Evolutionary conservation across 2,329 filamentous ascomycete genomes (phyloP).

Genomic region (Colletotrichum navitas): DNA sequence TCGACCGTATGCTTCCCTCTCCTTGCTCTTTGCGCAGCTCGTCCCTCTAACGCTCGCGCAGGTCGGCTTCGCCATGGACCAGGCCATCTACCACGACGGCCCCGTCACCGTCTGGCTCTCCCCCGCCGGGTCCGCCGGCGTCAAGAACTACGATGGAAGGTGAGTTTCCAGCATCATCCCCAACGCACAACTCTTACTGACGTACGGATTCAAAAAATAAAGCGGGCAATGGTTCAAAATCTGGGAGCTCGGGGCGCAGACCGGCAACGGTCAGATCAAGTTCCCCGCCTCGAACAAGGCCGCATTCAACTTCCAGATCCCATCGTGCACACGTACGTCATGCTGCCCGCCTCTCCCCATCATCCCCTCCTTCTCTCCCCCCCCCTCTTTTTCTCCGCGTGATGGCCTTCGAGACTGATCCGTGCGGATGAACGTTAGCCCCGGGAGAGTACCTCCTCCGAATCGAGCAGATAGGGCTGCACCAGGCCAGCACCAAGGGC

Average conservation of each 20-base stretch:
- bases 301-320: slow-evolving; percentile 38
- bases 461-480: slow-evolving; percentile 54
- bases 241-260: slow-evolving; percentile 33
- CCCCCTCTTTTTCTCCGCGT: no score
- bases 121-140: slow-evolving; percentile 25
- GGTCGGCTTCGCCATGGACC: slow-evolving; percentile 34
- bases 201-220: neutral
- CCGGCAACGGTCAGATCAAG: slow-evolving; percentile 37
- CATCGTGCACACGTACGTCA: slow-evolving; percentile 38
- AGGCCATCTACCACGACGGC: slow-evolving; percentile 39
- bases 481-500: slow-evolving; percentile 48
- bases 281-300: slow-evolving; percentile 37
- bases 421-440: slow-evolving; percentile 3
- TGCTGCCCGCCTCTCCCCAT: neutral
- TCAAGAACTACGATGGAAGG: slow-evolving; percentile 32
- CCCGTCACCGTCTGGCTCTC: slow-evolving; percentile 39
- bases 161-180: neutral
- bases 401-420: neutral
- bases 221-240: slow-evolving; percentile 39
- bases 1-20: slow-evolving; percentile 8
- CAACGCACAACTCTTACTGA: no score
- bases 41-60: neutral
- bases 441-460: slow-evolving; percentile 52
- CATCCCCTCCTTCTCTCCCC: neutral
- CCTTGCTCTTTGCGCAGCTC: neutral